These are phyloP conservation scores for Hygrocybe coccinea DNA, from an alignment of 768 basidiomycete species.

Conservation along the genomic window DNA sequence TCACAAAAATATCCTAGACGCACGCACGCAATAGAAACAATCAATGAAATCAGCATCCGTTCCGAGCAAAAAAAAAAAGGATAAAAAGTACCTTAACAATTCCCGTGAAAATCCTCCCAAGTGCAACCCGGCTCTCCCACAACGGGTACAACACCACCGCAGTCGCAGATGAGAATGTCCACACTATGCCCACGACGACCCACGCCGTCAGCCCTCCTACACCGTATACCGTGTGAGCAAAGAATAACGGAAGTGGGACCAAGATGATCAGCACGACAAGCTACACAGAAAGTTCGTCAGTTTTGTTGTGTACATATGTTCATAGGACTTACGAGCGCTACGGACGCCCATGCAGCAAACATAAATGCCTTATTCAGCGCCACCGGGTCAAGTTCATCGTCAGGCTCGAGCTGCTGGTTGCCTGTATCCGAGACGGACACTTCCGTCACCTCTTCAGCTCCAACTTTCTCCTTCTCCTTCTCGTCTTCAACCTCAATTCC, in stretches of 20 bases:
- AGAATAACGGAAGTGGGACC: slow-evolving; percentile 85
- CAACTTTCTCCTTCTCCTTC: slow-evolving; percentile 35
- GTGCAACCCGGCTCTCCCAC: slow-evolving; percentile 72
- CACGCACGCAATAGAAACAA: too few species aligned
- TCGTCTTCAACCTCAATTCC: slow-evolving; percentile 27
- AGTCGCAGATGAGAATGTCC: slow-evolving; percentile 74
- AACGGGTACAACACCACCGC: slow-evolving; percentile 81
- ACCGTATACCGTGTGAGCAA: slow-evolving; percentile 67
- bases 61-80: neutral
- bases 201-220: slow-evolving; percentile 66
- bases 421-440: slow-evolving; percentile 23
- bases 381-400: slow-evolving; percentile 60
- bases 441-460: slow-evolving; percentile 15
- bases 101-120: slow-evolving; percentile 55
- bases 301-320: neutral
- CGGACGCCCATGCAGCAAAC: slow-evolving; percentile 74
- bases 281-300: slow-evolving; percentile 28
- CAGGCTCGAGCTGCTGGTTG: slow-evolving; percentile 36
- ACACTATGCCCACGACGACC: slow-evolving; percentile 77
- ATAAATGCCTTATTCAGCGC: slow-evolving; percentile 68
- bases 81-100: slow-evolving; percentile 63
- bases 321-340: slow-evolving; percentile 49
- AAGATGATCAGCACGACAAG: slow-evolving; percentile 61
- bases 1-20: too few species aligned
- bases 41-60: neutral